These are phyloP conservation scores for Stereum hirsutum DNA, from an alignment of 1,284 basidiomycete genomes.

Conservation along the genomic window DNA sequence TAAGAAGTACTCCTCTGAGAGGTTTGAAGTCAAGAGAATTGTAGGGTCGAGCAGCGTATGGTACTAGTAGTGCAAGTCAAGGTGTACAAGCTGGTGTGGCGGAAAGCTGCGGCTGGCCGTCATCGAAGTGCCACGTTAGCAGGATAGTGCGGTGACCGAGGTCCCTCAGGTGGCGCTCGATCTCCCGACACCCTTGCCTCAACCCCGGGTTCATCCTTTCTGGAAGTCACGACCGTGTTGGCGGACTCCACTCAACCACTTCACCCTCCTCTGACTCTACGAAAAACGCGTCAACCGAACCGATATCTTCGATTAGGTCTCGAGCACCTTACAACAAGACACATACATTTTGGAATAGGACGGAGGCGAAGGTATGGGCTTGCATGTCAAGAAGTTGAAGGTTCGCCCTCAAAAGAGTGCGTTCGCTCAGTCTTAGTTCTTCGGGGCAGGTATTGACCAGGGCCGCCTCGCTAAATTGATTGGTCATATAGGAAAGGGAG, in stretches of 20 bases:
- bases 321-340: background rate
- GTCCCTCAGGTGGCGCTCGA: background rate
- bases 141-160: background rate
- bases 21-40: background rate
- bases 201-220: too few species aligned
- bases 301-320: background rate
- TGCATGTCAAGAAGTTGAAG: conserved; percentile 74
- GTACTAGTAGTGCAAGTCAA: background rate
- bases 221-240: background rate
- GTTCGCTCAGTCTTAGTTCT: conserved; percentile 11
- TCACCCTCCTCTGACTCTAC: background rate
- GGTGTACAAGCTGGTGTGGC: background rate
- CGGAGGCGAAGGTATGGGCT: too few species aligned
- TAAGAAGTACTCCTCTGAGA: background rate
- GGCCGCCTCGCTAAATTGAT: background rate
- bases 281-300: background rate
- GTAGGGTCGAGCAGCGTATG: background rate
- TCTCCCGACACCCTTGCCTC: too few species aligned
- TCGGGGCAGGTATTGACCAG: too few species aligned
- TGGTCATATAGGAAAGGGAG: conserved; percentile 30
- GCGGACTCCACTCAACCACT: background rate
- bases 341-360: background rate
- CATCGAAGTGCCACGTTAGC: background rate
- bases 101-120: background rate
- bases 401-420: conserved; percentile 72